Percentiles rank a stretch among this genome's conserved stretches.
Evolutionary conservation across 305 asterid genomes (phyloP).

Genomic region (Solanum aculeatissimum): DNA sequence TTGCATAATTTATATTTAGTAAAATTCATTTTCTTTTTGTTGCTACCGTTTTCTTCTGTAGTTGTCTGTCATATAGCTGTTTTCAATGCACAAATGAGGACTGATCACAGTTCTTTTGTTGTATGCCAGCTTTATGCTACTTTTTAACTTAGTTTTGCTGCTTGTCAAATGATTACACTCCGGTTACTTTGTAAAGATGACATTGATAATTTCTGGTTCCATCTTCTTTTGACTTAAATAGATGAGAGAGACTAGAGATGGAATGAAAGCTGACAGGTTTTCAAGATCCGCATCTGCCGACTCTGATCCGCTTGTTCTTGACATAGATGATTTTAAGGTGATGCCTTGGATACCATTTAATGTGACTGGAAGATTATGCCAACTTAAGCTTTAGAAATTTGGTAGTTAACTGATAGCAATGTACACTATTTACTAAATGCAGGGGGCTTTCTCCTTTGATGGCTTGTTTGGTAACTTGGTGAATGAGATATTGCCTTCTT

Average conservation of each 20-base stretch:
- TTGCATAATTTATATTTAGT: neutral
- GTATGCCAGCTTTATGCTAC: neutral
- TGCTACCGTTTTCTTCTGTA: neutral
- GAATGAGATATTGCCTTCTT: constrained; percentile 77
- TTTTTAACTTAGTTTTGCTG: neutral
- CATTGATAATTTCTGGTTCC: neutral
- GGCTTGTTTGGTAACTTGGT: constrained; percentile 91
- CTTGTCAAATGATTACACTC: neutral
- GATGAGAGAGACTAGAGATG: constrained; percentile 79
- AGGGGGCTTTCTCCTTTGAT: constrained; percentile 98
- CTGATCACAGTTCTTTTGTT: neutral
- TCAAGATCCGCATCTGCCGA: constrained; percentile 47
- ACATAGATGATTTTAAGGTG: constrained; percentile 91
- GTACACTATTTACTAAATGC: constrained; percentile 11
- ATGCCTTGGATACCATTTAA: constrained; percentile 6
- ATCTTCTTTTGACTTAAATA: constrained; percentile 9
- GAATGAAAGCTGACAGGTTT: constrained; percentile 33
- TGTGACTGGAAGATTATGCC: constrained; percentile 8
- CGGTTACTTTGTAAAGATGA: neutral
- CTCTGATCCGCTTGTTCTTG: constrained; percentile 64
- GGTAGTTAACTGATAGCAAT: neutral
- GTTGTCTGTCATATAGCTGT: neutral
- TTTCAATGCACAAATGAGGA: neutral
- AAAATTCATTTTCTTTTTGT: neutral
- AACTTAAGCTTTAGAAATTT: neutral